These are phyloP conservation scores for Calonectria naviculata DNA, from an alignment of 2,329 filamentous ascomycete genomes.

Conservation along the genomic window DNA sequence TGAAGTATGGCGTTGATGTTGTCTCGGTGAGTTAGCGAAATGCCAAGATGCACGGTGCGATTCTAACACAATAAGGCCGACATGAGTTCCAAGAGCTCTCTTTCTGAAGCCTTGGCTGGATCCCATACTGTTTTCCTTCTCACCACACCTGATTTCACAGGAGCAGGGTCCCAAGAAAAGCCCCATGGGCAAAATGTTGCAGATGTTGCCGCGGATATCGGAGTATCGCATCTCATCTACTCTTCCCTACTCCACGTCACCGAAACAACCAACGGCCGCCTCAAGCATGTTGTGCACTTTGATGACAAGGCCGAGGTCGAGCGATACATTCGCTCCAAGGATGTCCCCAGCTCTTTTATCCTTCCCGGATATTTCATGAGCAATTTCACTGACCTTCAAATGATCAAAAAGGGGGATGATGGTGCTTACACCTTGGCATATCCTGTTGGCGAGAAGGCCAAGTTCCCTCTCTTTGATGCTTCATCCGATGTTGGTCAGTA, in stretches of 20 bases:
- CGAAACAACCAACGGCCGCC: background rate
- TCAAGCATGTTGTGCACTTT: background rate
- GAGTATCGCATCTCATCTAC: background rate
- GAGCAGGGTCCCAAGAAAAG: background rate
- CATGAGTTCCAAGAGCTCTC: background rate
- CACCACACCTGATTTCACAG: background rate
- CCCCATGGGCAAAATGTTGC: background rate
- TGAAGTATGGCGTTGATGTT: background rate
- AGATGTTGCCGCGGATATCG: background rate
- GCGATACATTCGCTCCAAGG: background rate
- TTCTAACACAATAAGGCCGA: background rate
- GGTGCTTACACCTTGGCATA: background rate
- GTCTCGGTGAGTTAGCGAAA: background rate
- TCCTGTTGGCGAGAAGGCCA: background rate
- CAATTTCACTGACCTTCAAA: background rate
- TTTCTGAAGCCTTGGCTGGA: background rate
- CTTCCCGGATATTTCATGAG: background rate
- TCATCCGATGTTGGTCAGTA: background rate
- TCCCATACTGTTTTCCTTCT: background rate
- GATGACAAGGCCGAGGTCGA: background rate
- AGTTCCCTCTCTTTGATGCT: background rate
- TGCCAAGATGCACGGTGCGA: too few species aligned
- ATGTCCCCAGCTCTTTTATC: background rate
- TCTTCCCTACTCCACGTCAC: background rate
- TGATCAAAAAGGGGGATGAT: background rate